A percentile compares a stretch with the other conserved stretches of the same genome.
Evolutionary conservation across 2,329 filamentous ascomycete species (phyloP).

Genomic region (Pseudogymnoascus sp.): DNA sequence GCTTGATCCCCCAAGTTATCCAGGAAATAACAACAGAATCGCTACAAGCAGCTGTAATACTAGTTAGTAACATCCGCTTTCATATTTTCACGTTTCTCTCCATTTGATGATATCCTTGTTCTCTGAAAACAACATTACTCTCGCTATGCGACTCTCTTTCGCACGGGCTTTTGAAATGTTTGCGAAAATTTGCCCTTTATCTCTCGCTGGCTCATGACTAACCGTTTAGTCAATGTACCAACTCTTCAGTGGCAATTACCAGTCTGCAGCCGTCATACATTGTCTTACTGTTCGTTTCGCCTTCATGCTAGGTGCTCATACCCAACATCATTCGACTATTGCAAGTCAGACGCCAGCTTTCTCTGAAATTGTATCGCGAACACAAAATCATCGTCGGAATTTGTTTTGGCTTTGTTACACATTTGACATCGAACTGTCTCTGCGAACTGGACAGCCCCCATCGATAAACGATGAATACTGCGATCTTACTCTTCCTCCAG

Average conservation of each 20-base stretch:
- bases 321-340: not conserved
- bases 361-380: not conserved
- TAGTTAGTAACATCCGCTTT: slow-evolving; percentile 34
- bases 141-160: not conserved
- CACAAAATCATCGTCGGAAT: slow-evolving; percentile 29
- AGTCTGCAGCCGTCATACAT: not conserved
- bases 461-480: slow-evolving; percentile 44
- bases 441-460: slow-evolving; percentile 47
- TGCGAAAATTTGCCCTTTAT: not conserved
- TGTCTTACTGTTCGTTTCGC: not conserved
- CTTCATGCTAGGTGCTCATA: not conserved
- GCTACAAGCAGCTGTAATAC: slow-evolving; percentile 39
- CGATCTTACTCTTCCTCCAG: slow-evolving; percentile 42
- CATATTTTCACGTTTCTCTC: not conserved
- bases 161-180: not conserved
- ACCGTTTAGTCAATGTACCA: not conserved
- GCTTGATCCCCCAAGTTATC: slow-evolving; percentile 36
- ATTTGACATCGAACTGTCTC: slow-evolving; percentile 48
- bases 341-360: not conserved
- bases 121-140: not conserved
- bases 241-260: not conserved
- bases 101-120: not conserved
- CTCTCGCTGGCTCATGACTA: not conserved
- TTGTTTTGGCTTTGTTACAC: slow-evolving; percentile 50
- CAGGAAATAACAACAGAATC: slow-evolving; percentile 38